Evolutionary conservation across 2,329 filamentous ascomycete genomes (phyloP), one percentile per base, ranked within the genome.

Genomic region (Fusarium protoensiforme): DNA sequence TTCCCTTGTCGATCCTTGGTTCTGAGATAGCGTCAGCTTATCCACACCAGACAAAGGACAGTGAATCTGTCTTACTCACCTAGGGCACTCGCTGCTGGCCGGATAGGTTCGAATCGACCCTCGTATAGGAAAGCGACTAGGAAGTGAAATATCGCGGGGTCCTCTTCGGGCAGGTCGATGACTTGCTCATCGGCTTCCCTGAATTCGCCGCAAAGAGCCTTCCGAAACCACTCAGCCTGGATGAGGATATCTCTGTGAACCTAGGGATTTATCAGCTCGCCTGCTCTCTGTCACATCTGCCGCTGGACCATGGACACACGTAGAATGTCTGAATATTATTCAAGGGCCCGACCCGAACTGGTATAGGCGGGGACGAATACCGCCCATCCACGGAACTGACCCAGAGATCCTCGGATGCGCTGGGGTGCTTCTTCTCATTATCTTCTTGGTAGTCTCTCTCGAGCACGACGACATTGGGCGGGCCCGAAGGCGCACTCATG

Each of bases 91-190:
- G 85, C 80, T 36, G 81, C 79, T n/a, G 85, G 79, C 69, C 79
- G 84, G 64, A 87, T 85, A 38, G 86, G 86, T 5, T 83, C 79
- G 70, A 84, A 87, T 63, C 78, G 83, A 22, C 81, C 83, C 71
- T 88, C 86, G 71, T 87, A 88, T 14, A 88, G 78, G 59, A 84
- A 88, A n/a, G 85, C 85, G 38, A 89, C 79, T 46, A 88, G 77
- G 69, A 87, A 87, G 65, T 87, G 85, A 68, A 89, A 88, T 54
- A 87, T 83, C 62, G 83, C 83, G 4, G 87, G 85, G 69, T 87
- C 83, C 67, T 88, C 87, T 65, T 88, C 86, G 0, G 85, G 86
- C 2, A 89, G 78, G 72, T 86, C 81, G 60, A 89, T 83, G 16
- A 82, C 81, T 68, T 87, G 85, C 18, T 83, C 81, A 22, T 80